Base-by-base conservation (phyloP, 306 rosid genomes). In the Sindora glabra region DNA sequence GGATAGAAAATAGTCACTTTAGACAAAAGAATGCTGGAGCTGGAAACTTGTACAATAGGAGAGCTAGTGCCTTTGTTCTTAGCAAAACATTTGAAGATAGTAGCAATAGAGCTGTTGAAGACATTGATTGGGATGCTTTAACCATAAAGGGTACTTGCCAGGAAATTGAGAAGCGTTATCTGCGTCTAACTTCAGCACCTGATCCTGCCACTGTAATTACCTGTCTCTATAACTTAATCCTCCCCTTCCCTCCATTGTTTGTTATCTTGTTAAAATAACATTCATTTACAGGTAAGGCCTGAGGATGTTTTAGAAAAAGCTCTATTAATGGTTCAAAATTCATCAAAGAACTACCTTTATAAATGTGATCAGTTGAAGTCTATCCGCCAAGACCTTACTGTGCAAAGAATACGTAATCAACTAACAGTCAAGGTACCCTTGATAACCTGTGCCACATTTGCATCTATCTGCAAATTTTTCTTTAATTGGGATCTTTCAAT, bases 101-200 rank as follows among this genome's bases (percentile, higher is more conserved):
- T 73, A 80, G 76, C 51, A 72, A 70, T 76, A 77, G 84, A 74
- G 99, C 99, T 67, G 99, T 94, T 66, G 99, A 94, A 76, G 99
- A 94, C 73, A 89, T 94, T 74, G 97, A 94, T 72, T 94, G 99
- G 99, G 99, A 94, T 80, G 79, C 99, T 63, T 90, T 94, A 65
- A 94, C 95, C 58, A 94, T 94, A 38, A 94, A 89, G 86, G 99
- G 99, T 72, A 86, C 95, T 18, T 94, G 97, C 83, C 95, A 84
- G 69, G 97, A 89, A 78, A 84, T 89, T 78, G 99, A 94, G 76
- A 94, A 89, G 74, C 87, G 90, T 14, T 94, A 94, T 70, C 82
- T 94, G 68, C 99, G 99, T 54, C 87, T 94, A 61, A 94, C 99
- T 11, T 94, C 99, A 62, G 97, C 97, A 42, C 99, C 99, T 46